Evolutionary conservation across 2,329 filamentous ascomycete genomes (phyloP), one percentile per base, ranked within the genome.

Genomic region (Xylariales sp.): DNA sequence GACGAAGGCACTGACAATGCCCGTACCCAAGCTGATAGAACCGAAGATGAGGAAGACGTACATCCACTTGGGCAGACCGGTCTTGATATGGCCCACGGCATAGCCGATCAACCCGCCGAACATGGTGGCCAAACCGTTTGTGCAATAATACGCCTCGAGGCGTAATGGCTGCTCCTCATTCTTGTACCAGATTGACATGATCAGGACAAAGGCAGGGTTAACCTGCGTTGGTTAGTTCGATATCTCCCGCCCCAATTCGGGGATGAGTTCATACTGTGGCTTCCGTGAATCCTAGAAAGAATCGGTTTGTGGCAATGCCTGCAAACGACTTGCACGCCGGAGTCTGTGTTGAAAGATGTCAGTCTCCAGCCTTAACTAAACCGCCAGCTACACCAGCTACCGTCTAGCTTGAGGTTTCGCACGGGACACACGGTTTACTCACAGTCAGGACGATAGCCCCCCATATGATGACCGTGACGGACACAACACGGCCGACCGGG

Each of bases 71-170:
- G 70, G 69, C 10, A 78, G 73, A 7, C 75, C 75, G 1, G 74
- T 75, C 66, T 78, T 82, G 71, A 89, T 90, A 72, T 89, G 86
- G 1, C 87, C 88, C 9, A 90, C 82, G 5, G 85, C 87, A 69
- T 89, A 89, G 0, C 85, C 85, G 9, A 89, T 82, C 0, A 88
- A 75, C 0, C 83, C 86, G n/a, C 87, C 87, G 62, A 89, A 86
- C 83, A 88, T 69, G 0, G 67, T 69, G 0, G 67, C 67, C 2
- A 69, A 49, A 12, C 67, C 67, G 28, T 69, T 89, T 1, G 84
- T 86, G 68, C 84, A 85, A 72, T 88, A 88, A 76, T 86, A 89
- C 0, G 83, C 79, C 57, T 85, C 85, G 6, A 87, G 80, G 0
- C 86, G 82, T 4, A 88, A 75, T 0, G 83, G 83, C 71, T 86